A percentile compares a stretch with the other conserved stretches of the same genome.
These are phyloP conservation scores for Trichosporon sp. DNA, from an alignment of 1,284 basidiomycete species.

Conservation along the genomic window DNA sequence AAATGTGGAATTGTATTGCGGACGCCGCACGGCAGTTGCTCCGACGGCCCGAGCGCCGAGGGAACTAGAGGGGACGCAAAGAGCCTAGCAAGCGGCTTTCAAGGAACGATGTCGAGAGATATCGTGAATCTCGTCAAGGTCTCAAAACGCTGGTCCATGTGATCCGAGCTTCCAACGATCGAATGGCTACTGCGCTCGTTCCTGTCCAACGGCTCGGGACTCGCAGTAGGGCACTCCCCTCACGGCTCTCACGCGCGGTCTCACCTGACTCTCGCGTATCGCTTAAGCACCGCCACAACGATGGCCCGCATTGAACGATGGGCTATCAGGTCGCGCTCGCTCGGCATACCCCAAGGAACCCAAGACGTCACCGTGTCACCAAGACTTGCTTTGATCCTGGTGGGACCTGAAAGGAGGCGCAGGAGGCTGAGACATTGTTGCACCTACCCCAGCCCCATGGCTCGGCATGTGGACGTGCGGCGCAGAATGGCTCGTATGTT, in stretches of 20 bases:
- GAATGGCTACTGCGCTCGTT: background rate
- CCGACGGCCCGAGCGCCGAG: background rate
- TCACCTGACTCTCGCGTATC: background rate
- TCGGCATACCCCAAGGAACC: background rate
- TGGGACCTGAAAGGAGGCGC: background rate
- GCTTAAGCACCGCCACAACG: background rate
- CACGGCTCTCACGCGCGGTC: background rate
- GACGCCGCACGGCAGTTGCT: background rate
- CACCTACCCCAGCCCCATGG: background rate
- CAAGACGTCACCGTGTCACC: background rate
- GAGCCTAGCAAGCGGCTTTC: background rate
- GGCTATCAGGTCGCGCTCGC: background rate
- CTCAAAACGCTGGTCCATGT: background rate
- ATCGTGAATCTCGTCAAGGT: background rate
- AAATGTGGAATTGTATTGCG: no score
- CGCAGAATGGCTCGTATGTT: background rate
- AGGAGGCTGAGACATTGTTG: constrained; percentile 13
- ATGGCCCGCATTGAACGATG: background rate
- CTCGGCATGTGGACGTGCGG: constrained; percentile 1
- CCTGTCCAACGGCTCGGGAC: background rate
- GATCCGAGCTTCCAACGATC: constrained; percentile 8
- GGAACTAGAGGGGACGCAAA: background rate
- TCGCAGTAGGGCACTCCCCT: background rate
- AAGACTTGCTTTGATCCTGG: background rate
- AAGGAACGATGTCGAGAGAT: background rate